Conservation (phyloP, 352 stramenopile species). For the Globisporangium cylindrosporum region DNA sequence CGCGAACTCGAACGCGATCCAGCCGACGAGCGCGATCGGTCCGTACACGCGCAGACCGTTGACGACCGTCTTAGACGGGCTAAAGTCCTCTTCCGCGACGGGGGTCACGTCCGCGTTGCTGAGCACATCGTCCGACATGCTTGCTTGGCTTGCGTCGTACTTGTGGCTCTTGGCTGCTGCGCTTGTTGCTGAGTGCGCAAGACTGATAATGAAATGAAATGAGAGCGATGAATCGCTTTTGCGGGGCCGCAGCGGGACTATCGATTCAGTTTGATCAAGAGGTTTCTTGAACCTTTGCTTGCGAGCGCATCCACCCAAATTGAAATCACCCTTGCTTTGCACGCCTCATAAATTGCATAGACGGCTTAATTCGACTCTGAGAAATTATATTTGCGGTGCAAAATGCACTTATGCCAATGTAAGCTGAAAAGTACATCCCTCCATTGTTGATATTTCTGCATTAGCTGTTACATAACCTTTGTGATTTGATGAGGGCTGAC, state of each 20-base stretch:
- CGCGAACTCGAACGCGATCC: conserved; percentile 64
- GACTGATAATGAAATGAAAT: not conserved
- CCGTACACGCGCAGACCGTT: conserved; percentile 67
- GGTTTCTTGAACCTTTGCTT: not conserved
- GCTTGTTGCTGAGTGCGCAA: not conserved
- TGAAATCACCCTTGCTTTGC: not conserved
- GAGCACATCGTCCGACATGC: not conserved
- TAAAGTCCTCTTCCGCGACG: conserved; percentile 39
- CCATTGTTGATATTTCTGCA: not conserved
- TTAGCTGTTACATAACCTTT: not conserved
- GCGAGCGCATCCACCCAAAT: not conserved
- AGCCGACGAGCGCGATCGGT: conserved; percentile 56
- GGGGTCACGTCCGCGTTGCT: not conserved
- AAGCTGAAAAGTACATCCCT: not conserved
- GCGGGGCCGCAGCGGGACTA: not conserved
- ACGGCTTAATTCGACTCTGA: not conserved
- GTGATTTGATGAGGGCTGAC: not conserved
- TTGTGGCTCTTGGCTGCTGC: not conserved
- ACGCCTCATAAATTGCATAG: not conserved
- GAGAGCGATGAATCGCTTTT: not conserved
- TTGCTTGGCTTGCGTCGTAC: not conserved
- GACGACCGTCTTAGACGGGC: conserved; percentile 60
- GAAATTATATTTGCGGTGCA: not conserved
- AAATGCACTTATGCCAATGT: not conserved
- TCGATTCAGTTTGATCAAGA: not conserved